Evolutionary conservation across 495 filamentous ascomycete species (phyloP).

Genomic region (Tuber borchii): DNA sequence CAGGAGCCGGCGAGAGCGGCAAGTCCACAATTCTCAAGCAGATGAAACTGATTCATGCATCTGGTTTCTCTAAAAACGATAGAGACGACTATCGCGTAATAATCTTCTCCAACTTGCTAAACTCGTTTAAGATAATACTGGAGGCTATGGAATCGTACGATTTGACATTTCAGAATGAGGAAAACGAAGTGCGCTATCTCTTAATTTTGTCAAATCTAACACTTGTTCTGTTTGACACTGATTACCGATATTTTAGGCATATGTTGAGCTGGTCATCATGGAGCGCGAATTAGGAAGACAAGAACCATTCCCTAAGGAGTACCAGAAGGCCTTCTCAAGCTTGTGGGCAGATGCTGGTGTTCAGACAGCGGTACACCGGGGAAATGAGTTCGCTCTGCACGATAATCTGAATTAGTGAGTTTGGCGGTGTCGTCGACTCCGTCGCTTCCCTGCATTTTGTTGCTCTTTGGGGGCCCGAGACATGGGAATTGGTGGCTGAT

Average conservation of each 20-base stretch:
- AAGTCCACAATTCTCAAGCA: constrained; percentile 98
- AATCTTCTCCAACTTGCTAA: constrained; percentile 86
- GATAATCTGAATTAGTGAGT: constrained; percentile 92
- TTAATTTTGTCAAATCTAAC: neutral
- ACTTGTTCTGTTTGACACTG: constrained; percentile 11
- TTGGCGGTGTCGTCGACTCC: constrained; percentile 9
- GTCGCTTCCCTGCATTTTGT: neutral
- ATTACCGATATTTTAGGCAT: constrained; percentile 44
- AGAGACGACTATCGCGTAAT: constrained; percentile 88
- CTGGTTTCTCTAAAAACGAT: constrained; percentile 85
- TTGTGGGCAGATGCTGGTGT: constrained; percentile 83
- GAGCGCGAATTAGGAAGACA: constrained; percentile 72
- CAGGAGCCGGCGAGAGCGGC: constrained; percentile 94
- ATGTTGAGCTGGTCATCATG: constrained; percentile 50
- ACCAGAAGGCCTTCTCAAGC: constrained; percentile 67
- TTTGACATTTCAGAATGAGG: constrained; percentile 66
- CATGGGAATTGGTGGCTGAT: constrained; percentile 29
- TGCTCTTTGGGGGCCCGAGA: neutral
- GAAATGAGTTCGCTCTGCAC: constrained; percentile 93
- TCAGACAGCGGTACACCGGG: constrained; percentile 75
- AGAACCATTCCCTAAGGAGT: constrained; percentile 63
- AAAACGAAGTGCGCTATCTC: constrained; percentile 63
- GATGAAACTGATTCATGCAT: constrained; percentile 96
- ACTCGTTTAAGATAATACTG: constrained; percentile 80
- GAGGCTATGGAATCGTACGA: constrained; percentile 88